Evolutionary conservation across 257 asterid genomes (phyloP).

Genomic region (Henckelia pumila): DNA sequence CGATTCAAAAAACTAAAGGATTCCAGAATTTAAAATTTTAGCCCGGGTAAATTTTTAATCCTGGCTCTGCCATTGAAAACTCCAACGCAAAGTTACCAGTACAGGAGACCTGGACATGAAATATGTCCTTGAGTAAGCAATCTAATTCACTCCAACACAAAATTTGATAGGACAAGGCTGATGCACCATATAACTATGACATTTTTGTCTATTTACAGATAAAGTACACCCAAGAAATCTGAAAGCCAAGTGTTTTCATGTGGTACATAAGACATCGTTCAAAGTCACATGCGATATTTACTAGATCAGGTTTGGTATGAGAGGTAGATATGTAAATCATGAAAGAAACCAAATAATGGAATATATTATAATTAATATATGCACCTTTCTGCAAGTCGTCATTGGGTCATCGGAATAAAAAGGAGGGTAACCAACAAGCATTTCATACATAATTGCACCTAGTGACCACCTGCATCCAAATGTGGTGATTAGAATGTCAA

Average conservation of each 20-base stretch:
- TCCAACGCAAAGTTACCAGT: too few relatives aligned
- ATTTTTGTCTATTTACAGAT: background rate
- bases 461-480: constrained; percentile 60
- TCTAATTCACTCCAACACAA: background rate
- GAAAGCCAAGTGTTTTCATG: constrained; percentile 6
- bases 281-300: background rate
- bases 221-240: constrained; percentile 13
- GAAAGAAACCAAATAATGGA: constrained; percentile 15
- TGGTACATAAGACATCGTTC: background rate
- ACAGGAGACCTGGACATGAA: background rate
- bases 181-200: constrained; percentile 3
- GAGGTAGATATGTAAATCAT: constrained; percentile 12
- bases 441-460: constrained; percentile 70
- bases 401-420: constrained; percentile 63
- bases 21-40: too few relatives aligned
- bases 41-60: too few relatives aligned
- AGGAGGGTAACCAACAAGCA: constrained; percentile 70
- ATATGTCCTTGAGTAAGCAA: constrained; percentile 1
- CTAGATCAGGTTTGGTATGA: background rate
- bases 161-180: constrained; percentile 11
- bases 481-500: constrained; percentile 22
- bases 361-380: background rate
- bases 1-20: too few relatives aligned
- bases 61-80: too few relatives aligned
- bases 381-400: constrained; percentile 67